Evolutionary conservation across 2,329 filamentous ascomycete genomes (phyloP), one percentile per base, ranked within the genome.

Genomic region (Aschersonia sp.): DNA sequence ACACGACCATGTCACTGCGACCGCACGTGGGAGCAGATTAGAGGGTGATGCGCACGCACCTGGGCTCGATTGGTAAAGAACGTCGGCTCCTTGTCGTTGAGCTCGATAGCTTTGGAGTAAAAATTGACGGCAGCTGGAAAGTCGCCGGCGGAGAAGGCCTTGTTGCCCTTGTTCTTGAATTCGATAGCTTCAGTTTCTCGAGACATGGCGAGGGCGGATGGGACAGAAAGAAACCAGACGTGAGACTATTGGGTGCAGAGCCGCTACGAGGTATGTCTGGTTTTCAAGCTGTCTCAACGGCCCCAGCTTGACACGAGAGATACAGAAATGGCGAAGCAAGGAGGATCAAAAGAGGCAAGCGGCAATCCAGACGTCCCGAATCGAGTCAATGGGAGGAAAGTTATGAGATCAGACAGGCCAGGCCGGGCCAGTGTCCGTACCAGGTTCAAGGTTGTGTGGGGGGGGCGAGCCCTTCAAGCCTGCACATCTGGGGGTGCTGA

Each of bases 31-130:
- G 8, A n/a, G 39, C 14, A 43, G 55, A 55, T 31, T 22, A n/a
- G 52, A 56, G 39, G 29, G 41, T 39, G 44, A 49, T 29, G 45
- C 47, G 45, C 49, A 68, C 75, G 53, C 65, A 95, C 90, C 78
- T 96, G 90, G 22, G 92, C 92, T 63, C 92, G 78, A 69, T 98
- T 98, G 58, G 87, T 88, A 69, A 81, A 97, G 69, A 89, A 97
- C 0, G 89, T 85, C 6, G 89, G 85, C 60, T 97, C 85, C 56
- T 84, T 74, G 60, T 83, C 78, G 67, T 95, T 82, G 56, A 86
- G 68, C 51, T 85, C 81, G 61, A 98, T 97, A 30, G 90, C 90
- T 67, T 94, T 78, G 48, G 79, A 80, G 66, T 98, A 98, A 55
- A 81, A 79, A 2, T 89, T 81, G 53, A 95, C 75, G 6, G 92